A percentile compares a stretch with the other conserved stretches of the same genome.
phyloP scores from a whole-genome alignment of 352 stramenopile species.

The Globisporangium abappressorium region DNA sequence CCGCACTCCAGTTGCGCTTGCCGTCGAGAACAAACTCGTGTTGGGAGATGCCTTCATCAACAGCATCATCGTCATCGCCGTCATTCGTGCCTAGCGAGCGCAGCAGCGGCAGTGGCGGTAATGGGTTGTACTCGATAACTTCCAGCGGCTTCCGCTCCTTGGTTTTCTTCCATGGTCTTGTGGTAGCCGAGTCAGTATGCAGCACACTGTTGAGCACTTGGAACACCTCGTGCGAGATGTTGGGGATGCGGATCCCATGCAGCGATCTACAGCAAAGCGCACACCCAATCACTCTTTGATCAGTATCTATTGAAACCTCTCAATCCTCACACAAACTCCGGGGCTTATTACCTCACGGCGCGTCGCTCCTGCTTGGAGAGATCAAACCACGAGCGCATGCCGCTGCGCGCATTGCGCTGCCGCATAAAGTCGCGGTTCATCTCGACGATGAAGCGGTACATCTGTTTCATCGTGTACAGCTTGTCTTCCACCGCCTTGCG shows the following conservation, averaged over 20 bases:
- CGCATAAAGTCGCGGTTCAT: conserved; percentile 47
- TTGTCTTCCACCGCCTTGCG: conserved; percentile 68
- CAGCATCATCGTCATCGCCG: not conserved
- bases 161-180: not conserved
- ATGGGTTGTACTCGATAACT: not conserved
- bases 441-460: conserved; percentile 70
- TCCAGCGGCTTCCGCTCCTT: not conserved
- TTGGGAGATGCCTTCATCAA: not conserved
- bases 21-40: not conserved
- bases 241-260: conserved; percentile 52
- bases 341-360: conserved; percentile 29
- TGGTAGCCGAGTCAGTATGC: conserved; percentile 15
- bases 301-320: not conserved
- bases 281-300: not conserved
- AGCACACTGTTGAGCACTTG: conserved; percentile 54
- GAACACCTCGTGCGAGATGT: conserved; percentile 58
- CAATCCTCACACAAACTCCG: not conserved
- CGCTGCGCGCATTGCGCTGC: not conserved
- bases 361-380: conserved; percentile 53
- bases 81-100: not conserved
- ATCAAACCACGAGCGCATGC: conserved; percentile 51
- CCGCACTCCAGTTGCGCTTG: conserved; percentile 18
- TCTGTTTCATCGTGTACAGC: conserved; percentile 65
- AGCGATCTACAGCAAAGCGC: conserved; percentile 21
- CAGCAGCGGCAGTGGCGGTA: not conserved